A percentile compares a stretch with the other conserved stretches of the same genome.
Evolutionary conservation across 2,329 filamentous ascomycete genomes (phyloP).

Genomic region (Clonostachys rhizophaga): DNA sequence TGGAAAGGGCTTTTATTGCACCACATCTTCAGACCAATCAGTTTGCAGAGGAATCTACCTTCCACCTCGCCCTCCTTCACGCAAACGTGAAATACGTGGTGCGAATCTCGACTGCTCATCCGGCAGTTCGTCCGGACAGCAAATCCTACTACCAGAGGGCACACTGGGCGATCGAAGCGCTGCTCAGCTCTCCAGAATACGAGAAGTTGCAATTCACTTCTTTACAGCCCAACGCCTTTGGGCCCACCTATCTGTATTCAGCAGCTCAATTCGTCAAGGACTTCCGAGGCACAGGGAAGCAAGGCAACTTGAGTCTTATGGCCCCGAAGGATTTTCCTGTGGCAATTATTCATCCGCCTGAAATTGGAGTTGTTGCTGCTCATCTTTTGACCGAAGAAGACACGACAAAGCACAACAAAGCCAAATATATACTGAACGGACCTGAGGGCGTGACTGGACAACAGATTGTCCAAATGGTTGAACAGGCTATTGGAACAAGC

Average conservation of each 20-base stretch:
- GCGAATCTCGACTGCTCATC: slow-evolving; percentile 29
- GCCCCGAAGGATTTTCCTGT: slow-evolving; percentile 17
- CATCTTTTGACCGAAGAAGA: slow-evolving; percentile 23
- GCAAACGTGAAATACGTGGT: slow-evolving; percentile 34
- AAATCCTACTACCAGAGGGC: slow-evolving; percentile 24
- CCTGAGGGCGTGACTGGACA: slow-evolving; percentile 29
- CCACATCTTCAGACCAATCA: slow-evolving; percentile 25
- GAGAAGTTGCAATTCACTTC: slow-evolving; percentile 27
- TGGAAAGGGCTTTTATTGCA: slow-evolving; percentile 30
- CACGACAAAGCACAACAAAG: slow-evolving; percentile 15
- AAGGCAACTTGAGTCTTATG: slow-evolving; percentile 17
- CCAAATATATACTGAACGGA: slow-evolving; percentile 30
- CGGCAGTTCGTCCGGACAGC: slow-evolving; percentile 25
- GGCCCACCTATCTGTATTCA: slow-evolving; percentile 7
- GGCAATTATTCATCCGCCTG: slow-evolving; percentile 20
- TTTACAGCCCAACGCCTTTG: slow-evolving; percentile 25
- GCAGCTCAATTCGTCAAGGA: slow-evolving; percentile 22
- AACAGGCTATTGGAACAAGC: slow-evolving; percentile 18
- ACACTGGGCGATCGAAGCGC: slow-evolving; percentile 33
- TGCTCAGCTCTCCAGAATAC: slow-evolving; percentile 28
- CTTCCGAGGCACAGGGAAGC: slow-evolving; percentile 22
- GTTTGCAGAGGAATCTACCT: slow-evolving; percentile 31
- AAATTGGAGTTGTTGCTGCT: slow-evolving; percentile 27
- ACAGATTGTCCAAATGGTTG: slow-evolving; percentile 23
- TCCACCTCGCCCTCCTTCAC: slow-evolving; percentile 22